Conservation (phyloP, 345 rosid species). For the Euphorbia peplus region DNA sequence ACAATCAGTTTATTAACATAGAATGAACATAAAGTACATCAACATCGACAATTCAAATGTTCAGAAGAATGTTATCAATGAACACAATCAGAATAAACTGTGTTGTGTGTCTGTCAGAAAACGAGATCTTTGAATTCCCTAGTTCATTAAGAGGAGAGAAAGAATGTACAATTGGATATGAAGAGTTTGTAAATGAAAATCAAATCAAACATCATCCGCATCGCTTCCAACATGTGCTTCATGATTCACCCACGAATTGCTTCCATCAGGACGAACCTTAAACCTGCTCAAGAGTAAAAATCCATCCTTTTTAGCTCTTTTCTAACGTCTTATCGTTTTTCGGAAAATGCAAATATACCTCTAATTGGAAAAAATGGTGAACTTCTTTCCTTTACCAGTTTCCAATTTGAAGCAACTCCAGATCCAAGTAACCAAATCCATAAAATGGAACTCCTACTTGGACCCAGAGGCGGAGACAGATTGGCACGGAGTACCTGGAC, state of each 20-base stretch:
- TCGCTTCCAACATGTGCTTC: slow-evolving; percentile 83
- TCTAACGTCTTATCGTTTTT: no score
- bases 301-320: slow-evolving; percentile 1
- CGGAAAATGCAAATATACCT: no score
- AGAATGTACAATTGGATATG: slow-evolving; percentile 46
- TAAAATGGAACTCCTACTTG: no score
- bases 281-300: slow-evolving; percentile 55
- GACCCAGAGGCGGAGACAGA: no score
- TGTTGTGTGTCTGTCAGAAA: slow-evolving; percentile 6
- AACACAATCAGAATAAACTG: background rate
- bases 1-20: slow-evolving; percentile 12
- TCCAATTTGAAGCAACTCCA: no score
- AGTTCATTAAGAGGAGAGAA: slow-evolving; percentile 19
- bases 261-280: slow-evolving; percentile 91
- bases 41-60: slow-evolving; percentile 30
- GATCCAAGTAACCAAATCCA: no score
- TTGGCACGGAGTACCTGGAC: no score
- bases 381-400: no score
- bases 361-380: no score
- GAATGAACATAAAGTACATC: slow-evolving; percentile 9
- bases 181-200: background rate
- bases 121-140: slow-evolving; percentile 19
- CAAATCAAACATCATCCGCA: slow-evolving; percentile 75
- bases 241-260: slow-evolving; percentile 65
- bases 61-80: slow-evolving; percentile 29